Evolutionary conservation across 768 basidiomycete species (phyloP).

Genomic region (Gyrodon lividus): DNA sequence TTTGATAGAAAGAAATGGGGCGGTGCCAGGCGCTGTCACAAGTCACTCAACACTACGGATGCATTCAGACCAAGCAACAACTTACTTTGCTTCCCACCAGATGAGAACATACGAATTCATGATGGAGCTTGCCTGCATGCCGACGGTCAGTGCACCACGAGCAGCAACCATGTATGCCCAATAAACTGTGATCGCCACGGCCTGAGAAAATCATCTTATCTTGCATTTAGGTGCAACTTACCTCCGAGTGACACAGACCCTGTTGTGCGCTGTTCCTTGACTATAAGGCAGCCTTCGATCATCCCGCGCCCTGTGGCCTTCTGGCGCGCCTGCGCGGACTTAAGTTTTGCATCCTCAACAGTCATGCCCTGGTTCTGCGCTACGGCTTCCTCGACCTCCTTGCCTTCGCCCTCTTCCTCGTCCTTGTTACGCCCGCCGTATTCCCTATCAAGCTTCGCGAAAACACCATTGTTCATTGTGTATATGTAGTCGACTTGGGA

Average conservation of each 20-base stretch:
- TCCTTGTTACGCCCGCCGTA: conserved; percentile 51
- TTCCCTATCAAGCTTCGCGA: conserved; percentile 56
- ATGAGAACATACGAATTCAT: conserved; percentile 67
- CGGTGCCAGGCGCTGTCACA: conserved; percentile 42
- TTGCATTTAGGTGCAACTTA: conserved; percentile 22
- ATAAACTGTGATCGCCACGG: conserved; percentile 45
- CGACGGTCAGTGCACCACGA: conserved; percentile 45
- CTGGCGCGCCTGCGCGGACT: conserved; percentile 34
- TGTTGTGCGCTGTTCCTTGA: conserved; percentile 62
- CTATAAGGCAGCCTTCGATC: conserved; percentile 64
- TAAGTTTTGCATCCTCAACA: conserved; percentile 37
- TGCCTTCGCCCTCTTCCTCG: conserved; percentile 30
- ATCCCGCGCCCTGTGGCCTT: conserved; percentile 55
- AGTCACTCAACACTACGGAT: background rate
- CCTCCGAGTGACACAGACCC: conserved; percentile 57
- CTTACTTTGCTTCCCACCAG: conserved; percentile 68
- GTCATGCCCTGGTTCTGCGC: conserved; percentile 9
- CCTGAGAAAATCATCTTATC: background rate
- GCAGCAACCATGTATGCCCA: conserved; percentile 57
- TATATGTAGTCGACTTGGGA: conserved; percentile 52
- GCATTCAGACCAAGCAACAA: background rate
- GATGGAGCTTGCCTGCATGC: conserved; percentile 64
- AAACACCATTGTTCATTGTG: conserved; percentile 48
- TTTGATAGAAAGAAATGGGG: conserved; percentile 61
- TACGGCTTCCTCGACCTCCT: conserved; percentile 22